Percentiles rank a stretch among this genome's conserved stretches.
phyloP scores from a whole-genome alignment of 192 early-diverging fungal species.

The Radiomyces spectabilis region DNA sequence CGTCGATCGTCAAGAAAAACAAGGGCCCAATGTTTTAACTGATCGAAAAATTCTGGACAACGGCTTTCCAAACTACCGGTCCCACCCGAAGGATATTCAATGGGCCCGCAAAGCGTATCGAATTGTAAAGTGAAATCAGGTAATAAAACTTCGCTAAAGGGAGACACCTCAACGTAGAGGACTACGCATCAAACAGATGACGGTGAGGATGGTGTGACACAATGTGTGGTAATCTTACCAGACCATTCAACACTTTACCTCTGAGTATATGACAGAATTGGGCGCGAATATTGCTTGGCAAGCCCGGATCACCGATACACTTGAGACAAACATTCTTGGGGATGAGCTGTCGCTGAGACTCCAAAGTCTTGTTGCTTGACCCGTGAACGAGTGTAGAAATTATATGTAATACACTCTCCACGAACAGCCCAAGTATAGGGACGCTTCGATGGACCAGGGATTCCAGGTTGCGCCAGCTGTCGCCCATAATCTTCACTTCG shows the following conservation, averaged over 20 bases:
- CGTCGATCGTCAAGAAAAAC: conserved; percentile 9
- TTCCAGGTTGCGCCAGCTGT: conserved; percentile 9
- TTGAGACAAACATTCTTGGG: conserved; percentile 8
- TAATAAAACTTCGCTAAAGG: conserved; percentile 11
- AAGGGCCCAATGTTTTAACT: conserved; percentile 9
- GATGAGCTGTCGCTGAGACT: neutral
- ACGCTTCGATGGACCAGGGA: neutral
- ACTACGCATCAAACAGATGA: neutral
- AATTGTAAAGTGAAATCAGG: conserved; percentile 14
- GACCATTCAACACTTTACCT: neutral
- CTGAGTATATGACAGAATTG: conserved; percentile 13
- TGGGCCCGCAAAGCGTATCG: neutral
- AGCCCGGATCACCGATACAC: conserved; percentile 1
- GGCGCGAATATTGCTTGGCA: conserved; percentile 9
- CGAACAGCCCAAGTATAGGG: neutral
- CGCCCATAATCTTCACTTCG: neutral
- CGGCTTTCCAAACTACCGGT: neutral
- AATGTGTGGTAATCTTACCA: neutral
- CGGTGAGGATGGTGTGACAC: neutral
- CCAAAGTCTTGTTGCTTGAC: conserved; percentile 1
- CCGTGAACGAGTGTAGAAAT: conserved; percentile 4
- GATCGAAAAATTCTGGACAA: conserved; percentile 7
- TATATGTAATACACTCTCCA: conserved; percentile 2
- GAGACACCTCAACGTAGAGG: conserved; percentile 7
- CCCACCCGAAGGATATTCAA: conserved; percentile 6